phyloP scores from a whole-genome alignment of 2,329 filamentous ascomycete genomes.

The Furcasterigmium furcatum region DNA sequence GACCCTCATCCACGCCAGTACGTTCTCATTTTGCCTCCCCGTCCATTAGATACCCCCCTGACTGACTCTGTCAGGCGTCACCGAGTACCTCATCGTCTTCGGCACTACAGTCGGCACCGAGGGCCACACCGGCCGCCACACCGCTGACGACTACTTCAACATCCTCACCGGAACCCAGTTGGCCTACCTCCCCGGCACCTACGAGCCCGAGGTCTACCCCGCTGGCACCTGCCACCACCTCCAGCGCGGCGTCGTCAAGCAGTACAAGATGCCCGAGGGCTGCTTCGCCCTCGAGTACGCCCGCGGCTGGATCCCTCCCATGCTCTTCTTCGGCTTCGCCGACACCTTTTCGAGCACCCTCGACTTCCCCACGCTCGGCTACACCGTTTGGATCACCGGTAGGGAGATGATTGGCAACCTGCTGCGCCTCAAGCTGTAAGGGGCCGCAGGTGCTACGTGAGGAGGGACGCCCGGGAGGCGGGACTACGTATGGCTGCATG shows the following conservation, averaged over 20 bases:
- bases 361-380: slow-evolving; percentile 82
- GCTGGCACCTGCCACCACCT: slow-evolving; percentile 71
- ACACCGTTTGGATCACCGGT: slow-evolving; percentile 70
- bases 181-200: slow-evolving; percentile 70
- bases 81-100: slow-evolving; percentile 89
- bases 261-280: slow-evolving; percentile 74
- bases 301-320: slow-evolving; percentile 86
- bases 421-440: slow-evolving; percentile 65
- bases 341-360: slow-evolving; percentile 78
- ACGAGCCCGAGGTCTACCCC: slow-evolving; percentile 66
- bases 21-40: slow-evolving; percentile 24
- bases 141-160: slow-evolving; percentile 92
- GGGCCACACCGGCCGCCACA: slow-evolving; percentile 84
- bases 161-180: slow-evolving; percentile 77
- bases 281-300: slow-evolving; percentile 85
- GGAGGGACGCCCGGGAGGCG: too few species aligned
- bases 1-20: slow-evolving; percentile 85
- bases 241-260: slow-evolving; percentile 67
- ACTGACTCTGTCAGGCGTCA: slow-evolving; percentile 52
- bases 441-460: neutral
- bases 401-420: slow-evolving; percentile 75
- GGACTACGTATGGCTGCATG: too few species aligned
- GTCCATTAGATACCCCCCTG: neutral
- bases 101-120: slow-evolving; percentile 81
- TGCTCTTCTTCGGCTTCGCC: slow-evolving; percentile 87